Evolutionary conservation across 768 basidiomycete genomes (phyloP), one percentile per base, ranked within the genome.

Genomic region (Cyathus striatus): DNA sequence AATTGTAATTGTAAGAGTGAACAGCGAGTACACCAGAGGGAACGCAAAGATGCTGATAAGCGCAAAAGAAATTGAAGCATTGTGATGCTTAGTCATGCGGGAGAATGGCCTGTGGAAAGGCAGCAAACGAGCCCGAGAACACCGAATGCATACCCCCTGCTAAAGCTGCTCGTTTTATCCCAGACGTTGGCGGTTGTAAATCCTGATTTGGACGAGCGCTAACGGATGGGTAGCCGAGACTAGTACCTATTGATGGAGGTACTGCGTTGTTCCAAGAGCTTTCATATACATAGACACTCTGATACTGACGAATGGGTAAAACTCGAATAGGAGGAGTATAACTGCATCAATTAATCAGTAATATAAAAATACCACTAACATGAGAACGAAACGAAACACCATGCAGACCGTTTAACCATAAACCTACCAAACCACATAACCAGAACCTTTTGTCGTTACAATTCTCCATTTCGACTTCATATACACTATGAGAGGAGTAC

Each of bases 281-380:
- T 80, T 85, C 41, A 90, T 68, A 51, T 70, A 77, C 0, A 88
- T 83, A 5, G 79, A 63, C 3, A 79, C 59, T 17, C 79, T 12
- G 3, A 80, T 70, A 0, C 88, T 87, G 3, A 86, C 60, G 47
- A 88, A 68, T 0, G 89, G 89, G 47, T 87, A 80, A 14, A 92
- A 60, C 37, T 73, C 67, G 51, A 84, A 65, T 1, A 83, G 84
- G 7, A 82, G 54, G 2, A 89, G 64, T 2, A 86, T 53, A 26
- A 75, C 81, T 85, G 16, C 13, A 18, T n/a, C n/a, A n/a, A n/a
- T 13, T 17, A 33, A 40, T 7, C 30, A 38, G 35, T 26, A n/a
- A n/a, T n/a, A n/a, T n/a, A n/a, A 7, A 7, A 16, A n/a, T n/a
- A n/a, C n/a, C n/a, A n/a, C n/a, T n/a, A n/a, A 23, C 33, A 16